Percentiles rank a stretch among this genome's conserved stretches.
These are phyloP conservation scores for Alternaria rosae DNA, from an alignment of 2,329 filamentous ascomycete genomes.

Conservation along the genomic window DNA sequence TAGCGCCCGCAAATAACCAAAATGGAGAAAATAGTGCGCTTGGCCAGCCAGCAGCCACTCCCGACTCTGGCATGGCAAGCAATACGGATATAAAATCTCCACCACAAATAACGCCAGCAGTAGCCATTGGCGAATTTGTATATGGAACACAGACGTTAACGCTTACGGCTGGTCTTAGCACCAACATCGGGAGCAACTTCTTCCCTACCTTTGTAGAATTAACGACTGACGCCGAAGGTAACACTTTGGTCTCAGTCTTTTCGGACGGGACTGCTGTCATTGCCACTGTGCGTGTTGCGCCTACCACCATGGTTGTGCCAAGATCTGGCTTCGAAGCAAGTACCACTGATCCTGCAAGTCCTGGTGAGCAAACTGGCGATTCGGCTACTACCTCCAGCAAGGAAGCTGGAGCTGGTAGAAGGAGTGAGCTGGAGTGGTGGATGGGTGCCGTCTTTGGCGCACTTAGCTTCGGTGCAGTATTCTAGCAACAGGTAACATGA, in stretches of 20 bases:
- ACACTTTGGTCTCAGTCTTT: conserved; percentile 36
- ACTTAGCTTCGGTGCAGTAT: background rate
- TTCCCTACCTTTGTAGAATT: conserved; percentile 32
- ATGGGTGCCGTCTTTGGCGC: conserved; percentile 11
- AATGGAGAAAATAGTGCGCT: background rate
- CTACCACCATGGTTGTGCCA: conserved; percentile 26
- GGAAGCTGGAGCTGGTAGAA: background rate
- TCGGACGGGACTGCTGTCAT: conserved; percentile 38
- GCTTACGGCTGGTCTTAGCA: conserved; percentile 39
- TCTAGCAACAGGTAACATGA: background rate
- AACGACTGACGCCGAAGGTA: conserved; percentile 31
- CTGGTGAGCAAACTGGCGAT: background rate
- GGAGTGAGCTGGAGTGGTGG: conserved; percentile 14
- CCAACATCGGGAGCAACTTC: conserved; percentile 24
- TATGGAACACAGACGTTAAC: conserved; percentile 29
- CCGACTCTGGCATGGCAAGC: background rate
- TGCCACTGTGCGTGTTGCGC: conserved; percentile 32
- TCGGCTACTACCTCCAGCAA: conserved; percentile 17
- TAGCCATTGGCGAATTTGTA: conserved; percentile 17
- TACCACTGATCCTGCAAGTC: conserved; percentile 19
- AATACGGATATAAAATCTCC: background rate
- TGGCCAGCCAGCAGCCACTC: background rate
- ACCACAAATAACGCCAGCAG: conserved; percentile 6
- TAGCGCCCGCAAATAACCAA: background rate
- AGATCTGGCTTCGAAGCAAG: conserved; percentile 32